Base-by-base conservation (phyloP, 768 basidiomycete species). In the Naganishia randhawae region DNA sequence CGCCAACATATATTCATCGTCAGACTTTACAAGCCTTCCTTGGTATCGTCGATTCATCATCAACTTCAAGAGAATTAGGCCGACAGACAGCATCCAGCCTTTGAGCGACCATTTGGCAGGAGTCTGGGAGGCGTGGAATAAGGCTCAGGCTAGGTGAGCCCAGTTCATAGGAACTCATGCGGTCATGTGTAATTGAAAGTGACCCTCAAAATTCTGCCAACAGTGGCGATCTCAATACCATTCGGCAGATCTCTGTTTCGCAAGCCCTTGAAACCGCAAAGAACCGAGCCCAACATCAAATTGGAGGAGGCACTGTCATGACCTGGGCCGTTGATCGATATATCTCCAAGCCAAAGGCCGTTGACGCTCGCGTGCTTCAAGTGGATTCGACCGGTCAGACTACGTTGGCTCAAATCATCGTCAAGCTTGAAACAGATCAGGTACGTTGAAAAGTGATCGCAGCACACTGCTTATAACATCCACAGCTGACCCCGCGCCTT, bases 401-500 rank as follows among this genome's bases (percentile, higher is more conserved):
- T 25, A 41, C 29, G n/a, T 61, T 61, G 39, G 57, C 57, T 27
- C 57, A 61, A 25, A 39, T 61, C 17, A 39, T 61, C 7, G 39
- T 61, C 14, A 61, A 61, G 57, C 57, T 61, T 25, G 37, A 61
- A 13, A 61, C 57, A 29, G 57, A 61, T 39, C 57, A 61, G 57
- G 57, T 61, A 14, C n/a, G 45, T 48, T 13, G 3, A 7, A n/a
- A 48, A 13, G 57, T 25, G 10, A 55, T 22, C 11, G n/a, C 16
- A 37, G 4, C 22, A 25, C 17, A 22, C 11, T 13, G 2, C 54
- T 25, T 22, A 41, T 13, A 8, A 25, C 27, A 19, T 50, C 17
- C 9, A 19, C 51, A 31, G 39, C 37, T 61, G 4, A 61, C n/a
- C 14, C 9, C 8, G 5, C 7, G 3, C 5, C 14, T 42, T 9